These are phyloP conservation scores for Hericium coralloides DNA, from an alignment of 768 basidiomycete species.

Conservation along the genomic window DNA sequence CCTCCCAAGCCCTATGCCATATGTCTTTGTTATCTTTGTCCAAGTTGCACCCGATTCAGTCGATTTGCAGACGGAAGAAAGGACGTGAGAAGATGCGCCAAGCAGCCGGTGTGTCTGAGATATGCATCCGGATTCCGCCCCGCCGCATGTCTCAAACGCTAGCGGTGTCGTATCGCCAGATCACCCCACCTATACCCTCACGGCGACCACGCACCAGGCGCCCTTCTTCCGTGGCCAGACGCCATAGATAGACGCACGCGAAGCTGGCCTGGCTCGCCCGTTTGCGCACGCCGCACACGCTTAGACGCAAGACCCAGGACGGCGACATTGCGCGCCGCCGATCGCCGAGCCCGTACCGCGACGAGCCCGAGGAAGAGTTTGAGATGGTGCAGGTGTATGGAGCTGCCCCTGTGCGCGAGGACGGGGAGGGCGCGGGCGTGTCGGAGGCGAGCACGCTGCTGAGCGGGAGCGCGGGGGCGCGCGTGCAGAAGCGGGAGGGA, in stretches of 20 bases:
- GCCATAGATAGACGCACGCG: background rate
- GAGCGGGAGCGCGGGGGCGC: constrained; percentile 24
- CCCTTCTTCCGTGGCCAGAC: background rate
- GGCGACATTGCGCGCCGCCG: background rate
- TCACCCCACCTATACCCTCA: background rate
- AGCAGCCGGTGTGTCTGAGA: too few species aligned
- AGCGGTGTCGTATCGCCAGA: background rate
- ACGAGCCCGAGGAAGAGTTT: constrained; percentile 22
- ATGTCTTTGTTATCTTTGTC: too few species aligned
- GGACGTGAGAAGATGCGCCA: too few species aligned
- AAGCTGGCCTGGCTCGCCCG: background rate
- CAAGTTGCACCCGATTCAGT: too few species aligned
- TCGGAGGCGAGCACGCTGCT: constrained; percentile 58
- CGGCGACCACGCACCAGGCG: background rate
- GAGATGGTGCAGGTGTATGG: constrained; percentile 72
- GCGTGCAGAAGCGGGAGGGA: constrained; percentile 38
- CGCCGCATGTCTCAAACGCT: too few species aligned
- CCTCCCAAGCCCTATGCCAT: too few species aligned
- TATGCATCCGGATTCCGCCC: too few species aligned
- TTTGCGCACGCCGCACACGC: background rate
- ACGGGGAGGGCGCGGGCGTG: constrained; percentile 22
- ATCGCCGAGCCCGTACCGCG: background rate
- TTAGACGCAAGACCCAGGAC: background rate
- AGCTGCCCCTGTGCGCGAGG: constrained; percentile 29
- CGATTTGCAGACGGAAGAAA: too few species aligned